These are phyloP conservation scores for Umbelopsis ramanniana DNA, from an alignment of 192 early-diverging fungal species.

Conservation along the genomic window DNA sequence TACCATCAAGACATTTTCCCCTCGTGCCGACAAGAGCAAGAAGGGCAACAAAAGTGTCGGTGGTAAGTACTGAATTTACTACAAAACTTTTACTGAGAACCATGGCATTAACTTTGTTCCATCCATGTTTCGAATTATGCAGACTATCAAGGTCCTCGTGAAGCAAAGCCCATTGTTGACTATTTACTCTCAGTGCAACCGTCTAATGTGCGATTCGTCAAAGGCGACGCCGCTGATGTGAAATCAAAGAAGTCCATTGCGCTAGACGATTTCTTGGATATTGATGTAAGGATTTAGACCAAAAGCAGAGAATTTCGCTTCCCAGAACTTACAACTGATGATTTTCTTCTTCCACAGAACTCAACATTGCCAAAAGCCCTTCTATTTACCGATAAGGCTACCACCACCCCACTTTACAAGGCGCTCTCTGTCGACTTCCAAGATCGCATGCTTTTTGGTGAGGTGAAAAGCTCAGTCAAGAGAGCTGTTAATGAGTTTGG, in stretches of 20 bases:
- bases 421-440: constrained; percentile 80
- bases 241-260: constrained; percentile 57
- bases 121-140: constrained; percentile 7
- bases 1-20: constrained; percentile 81
- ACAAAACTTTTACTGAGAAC: too few relatives aligned
- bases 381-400: constrained; percentile 78
- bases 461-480: constrained; percentile 61
- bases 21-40: constrained; percentile 44
- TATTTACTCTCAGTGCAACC: constrained; percentile 67
- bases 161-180: constrained; percentile 77
- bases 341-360: constrained; percentile 38
- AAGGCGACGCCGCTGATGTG: constrained; percentile 38
- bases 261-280: constrained; percentile 61
- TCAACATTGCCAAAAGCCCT: constrained; percentile 69
- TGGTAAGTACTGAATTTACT: constrained; percentile 36
- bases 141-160: constrained; percentile 78
- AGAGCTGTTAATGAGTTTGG: constrained; percentile 58
- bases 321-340: not conserved
- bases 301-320: not conserved
- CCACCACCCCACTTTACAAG: constrained; percentile 83
- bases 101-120: not conserved
- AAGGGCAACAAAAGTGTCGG: constrained; percentile 43
- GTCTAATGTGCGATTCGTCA: constrained; percentile 51
- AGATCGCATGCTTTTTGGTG: constrained; percentile 71
- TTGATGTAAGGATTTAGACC: constrained; percentile 44